phyloP scores from a whole-genome alignment of 1,284 basidiomycete genomes.

The Ustilago vetiveriae region DNA sequence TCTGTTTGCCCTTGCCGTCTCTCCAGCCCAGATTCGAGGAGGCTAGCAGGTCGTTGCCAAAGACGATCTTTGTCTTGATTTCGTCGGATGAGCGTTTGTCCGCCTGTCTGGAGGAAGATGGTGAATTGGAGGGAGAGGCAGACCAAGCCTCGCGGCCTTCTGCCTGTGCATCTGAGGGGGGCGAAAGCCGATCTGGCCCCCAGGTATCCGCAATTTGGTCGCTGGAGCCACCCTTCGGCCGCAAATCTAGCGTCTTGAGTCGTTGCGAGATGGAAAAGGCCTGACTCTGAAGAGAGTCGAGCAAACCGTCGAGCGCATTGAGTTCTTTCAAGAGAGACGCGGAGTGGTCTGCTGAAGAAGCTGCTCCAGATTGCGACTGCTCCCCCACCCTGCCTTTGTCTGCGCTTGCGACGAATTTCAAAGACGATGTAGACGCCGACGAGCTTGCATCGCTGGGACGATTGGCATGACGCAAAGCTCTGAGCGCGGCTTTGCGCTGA shows the following conservation, averaged over 20 bases:
- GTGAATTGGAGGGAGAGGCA: constrained; percentile 1
- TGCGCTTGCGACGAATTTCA: constrained; percentile 13
- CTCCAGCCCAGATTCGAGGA: constrained; percentile 24
- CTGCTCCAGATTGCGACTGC: not conserved
- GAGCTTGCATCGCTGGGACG: not conserved
- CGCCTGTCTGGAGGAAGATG: constrained; percentile 1
- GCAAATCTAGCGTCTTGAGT: constrained; percentile 16
- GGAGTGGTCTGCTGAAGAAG: constrained; percentile 8
- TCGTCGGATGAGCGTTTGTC: constrained; percentile 23
- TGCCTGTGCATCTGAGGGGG: not conserved
- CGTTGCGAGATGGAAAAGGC: constrained; percentile 38
- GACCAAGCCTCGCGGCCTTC: constrained; percentile 7
- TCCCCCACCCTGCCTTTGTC: constrained; percentile 31
- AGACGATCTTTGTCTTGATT: constrained; percentile 15
- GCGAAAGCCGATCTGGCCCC: constrained; percentile 43
- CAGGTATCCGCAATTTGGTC: constrained; percentile 13
- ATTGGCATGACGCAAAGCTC: constrained; percentile 3
- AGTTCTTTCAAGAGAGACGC: constrained; percentile 26
- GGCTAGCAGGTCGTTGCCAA: constrained; percentile 25
- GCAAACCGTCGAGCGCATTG: constrained; percentile 22
- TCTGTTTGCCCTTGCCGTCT: constrained; percentile 24
- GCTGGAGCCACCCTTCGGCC: not conserved
- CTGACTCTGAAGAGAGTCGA: constrained; percentile 30
- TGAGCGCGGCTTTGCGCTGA: constrained; percentile 16
- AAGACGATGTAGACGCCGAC: not conserved